Conservation (phyloP, 2,329 filamentous ascomycete genomes). For the Lasiodiplodia sp. region DNA sequence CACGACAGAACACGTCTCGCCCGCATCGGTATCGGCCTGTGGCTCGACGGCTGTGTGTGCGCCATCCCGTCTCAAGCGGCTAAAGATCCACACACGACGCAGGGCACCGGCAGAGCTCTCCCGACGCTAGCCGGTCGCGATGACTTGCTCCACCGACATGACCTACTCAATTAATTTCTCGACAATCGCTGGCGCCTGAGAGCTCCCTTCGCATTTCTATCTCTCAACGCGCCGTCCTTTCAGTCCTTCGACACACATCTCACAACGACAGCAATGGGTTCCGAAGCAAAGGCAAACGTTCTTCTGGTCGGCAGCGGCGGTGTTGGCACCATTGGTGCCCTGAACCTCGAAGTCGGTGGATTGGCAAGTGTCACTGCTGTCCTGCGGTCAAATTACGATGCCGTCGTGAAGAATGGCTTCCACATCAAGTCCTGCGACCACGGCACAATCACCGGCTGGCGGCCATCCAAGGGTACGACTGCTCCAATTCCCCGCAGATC, state of each 20-base stretch:
- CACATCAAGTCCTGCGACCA: conserved; percentile 64
- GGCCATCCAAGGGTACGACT: conserved; percentile 51
- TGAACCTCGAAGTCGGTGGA: conserved; percentile 60
- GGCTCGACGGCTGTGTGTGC: background rate
- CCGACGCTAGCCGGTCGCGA: conserved; percentile 14
- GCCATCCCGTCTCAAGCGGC: background rate
- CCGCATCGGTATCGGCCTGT: conserved; percentile 10
- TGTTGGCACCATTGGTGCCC: conserved; percentile 64
- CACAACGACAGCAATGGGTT: conserved; percentile 17
- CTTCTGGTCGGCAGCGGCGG: conserved; percentile 64
- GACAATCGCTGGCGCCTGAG: background rate
- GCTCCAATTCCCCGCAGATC: background rate
- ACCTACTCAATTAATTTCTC: background rate
- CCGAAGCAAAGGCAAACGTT: conserved; percentile 46
- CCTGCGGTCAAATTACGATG: conserved; percentile 63
- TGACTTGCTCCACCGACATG: conserved; percentile 3
- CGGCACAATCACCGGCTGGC: conserved; percentile 58
- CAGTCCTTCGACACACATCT: no score
- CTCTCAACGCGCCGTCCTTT: background rate
- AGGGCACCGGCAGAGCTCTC: background rate
- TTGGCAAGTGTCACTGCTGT: conserved; percentile 62
- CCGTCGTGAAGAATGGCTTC: conserved; percentile 58
- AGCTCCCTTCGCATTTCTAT: background rate
- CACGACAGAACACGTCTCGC: background rate
- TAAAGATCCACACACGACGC: background rate